Base-by-base conservation (phyloP, 768 basidiomycete genomes). In the Amanita inopinata region DNA sequence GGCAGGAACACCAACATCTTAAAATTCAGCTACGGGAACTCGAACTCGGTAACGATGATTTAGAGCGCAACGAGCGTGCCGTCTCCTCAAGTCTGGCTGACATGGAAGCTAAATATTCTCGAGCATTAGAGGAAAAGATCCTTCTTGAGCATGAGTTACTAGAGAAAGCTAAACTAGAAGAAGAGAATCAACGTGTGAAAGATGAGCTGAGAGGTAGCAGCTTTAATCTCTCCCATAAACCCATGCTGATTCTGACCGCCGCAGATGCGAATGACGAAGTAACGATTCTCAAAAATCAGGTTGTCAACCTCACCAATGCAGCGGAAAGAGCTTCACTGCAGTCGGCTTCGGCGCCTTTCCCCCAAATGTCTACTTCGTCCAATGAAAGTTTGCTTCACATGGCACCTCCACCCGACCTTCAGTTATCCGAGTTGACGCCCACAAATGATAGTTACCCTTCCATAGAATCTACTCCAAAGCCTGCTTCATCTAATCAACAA, bases 41-140 rank as follows among this genome's bases (percentile, higher is more conserved):
- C 22, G 94, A 98, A 63, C 85, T 98, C 78, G 94, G 94, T 35
- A 97, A 96, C 55, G 96, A 99, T 55, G 93, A 98, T 63, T 70
- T 99, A 45, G 96, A 98, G 58, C 74, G 92, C 49, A 93, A 85
- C 59, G 94, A 97, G 57, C 78, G 96, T 20, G 86, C 85, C 38
- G 83, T 87, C 31, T 76, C 83, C 6, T 88, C 83, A 37, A 85
- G 76, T 52, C 62, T 93, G 52, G 84, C 83, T 3, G 85, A 87
- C 56, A 69, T 89, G 53, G 92, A 96, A 63, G 68, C 76, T 51
- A 90, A 83, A 59, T 94, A 98, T 64, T 80, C 91, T 46, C 76
- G 81, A 40, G 85, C 84, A 1, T 67, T 98, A 24, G 96, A 99
- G 61, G 92, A 98, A 66, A 98, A 97, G 65, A 97, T 97, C 43